These are phyloP conservation scores for Ogataea degrootiae DNA, from an alignment of 805 yeast species.

Conservation along the genomic window DNA sequence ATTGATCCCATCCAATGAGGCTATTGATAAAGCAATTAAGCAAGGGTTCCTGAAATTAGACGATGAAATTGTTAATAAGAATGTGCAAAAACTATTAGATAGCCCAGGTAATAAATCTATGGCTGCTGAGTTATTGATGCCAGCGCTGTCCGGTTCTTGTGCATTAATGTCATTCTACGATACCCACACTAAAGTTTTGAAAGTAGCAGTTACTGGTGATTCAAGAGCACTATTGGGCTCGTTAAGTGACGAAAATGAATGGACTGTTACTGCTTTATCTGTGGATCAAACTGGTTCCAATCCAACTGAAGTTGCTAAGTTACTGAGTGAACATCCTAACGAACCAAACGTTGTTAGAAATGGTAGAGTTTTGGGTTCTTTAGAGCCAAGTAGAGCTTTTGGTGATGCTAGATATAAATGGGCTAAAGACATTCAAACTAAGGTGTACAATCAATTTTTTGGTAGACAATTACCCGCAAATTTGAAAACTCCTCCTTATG, in stretches of 20 bases:
- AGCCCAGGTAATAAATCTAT: constrained; percentile 60
- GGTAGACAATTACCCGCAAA: constrained; percentile 73
- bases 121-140: constrained; percentile 74
- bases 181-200: constrained; percentile 60
- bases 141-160: constrained; percentile 95
- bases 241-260: constrained; percentile 49
- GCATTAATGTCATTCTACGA: constrained; percentile 86
- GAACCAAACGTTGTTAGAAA: constrained; percentile 79
- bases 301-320: constrained; percentile 77
- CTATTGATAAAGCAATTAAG: constrained; percentile 74
- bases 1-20: constrained; percentile 59
- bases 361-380: constrained; percentile 87
- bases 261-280: constrained; percentile 86
- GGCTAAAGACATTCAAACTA: constrained; percentile 66
- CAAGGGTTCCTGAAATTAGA: constrained; percentile 80
- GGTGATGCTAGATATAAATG: constrained; percentile 96
- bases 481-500: constrained; percentile 89
- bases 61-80: constrained; percentile 75
- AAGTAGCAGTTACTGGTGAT: constrained; percentile 95
- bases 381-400: constrained; percentile 95
- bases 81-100: constrained; percentile 63
- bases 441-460: constrained; percentile 69
- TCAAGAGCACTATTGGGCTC: constrained; percentile 88
- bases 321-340: constrained; percentile 84
- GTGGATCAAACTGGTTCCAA: constrained; percentile 95